phyloP scores from a whole-genome alignment of 208 protist genomes.

The Phytomonas sp. region DNA sequence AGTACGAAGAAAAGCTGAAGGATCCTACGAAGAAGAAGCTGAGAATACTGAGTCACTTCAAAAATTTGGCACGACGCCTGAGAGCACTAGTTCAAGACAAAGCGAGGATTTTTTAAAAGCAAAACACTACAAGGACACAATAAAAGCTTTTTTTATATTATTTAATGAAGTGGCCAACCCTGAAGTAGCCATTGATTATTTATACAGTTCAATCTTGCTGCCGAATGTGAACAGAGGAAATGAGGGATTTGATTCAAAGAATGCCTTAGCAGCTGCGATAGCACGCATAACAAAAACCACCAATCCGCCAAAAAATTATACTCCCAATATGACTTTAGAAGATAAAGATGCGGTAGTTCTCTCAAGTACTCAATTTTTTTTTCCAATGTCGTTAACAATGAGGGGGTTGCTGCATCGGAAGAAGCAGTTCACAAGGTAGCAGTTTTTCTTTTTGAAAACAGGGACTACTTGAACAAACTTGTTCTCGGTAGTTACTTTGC shows the following conservation, averaged over 20 bases:
- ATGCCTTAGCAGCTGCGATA: not conserved
- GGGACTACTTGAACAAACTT: conserved; percentile 72
- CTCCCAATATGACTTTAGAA: not conserved
- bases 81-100: not conserved
- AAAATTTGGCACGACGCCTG: not conserved
- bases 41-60: not conserved
- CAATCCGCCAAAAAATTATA: not conserved
- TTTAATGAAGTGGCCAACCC: conserved; percentile 56
- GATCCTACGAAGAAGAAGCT: not conserved
- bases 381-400: not conserved
- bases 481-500: conserved; percentile 82
- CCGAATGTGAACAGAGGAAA: not conserved
- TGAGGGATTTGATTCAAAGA: not conserved
- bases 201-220: conserved; percentile 27
- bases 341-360: not conserved
- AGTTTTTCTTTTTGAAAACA: conserved; percentile 49
- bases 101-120: conserved; percentile 44
- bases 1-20: not conserved
- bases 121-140: conserved; percentile 54
- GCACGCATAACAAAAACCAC: not conserved
- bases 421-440: conserved; percentile 27
- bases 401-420: conserved; percentile 16
- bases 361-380: not conserved
- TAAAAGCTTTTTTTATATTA: conserved; percentile 56
- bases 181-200: conserved; percentile 46